These are phyloP conservation scores for Rhizopogon rudus DNA, from an alignment of 768 basidiomycete genomes.

Conservation along the genomic window DNA sequence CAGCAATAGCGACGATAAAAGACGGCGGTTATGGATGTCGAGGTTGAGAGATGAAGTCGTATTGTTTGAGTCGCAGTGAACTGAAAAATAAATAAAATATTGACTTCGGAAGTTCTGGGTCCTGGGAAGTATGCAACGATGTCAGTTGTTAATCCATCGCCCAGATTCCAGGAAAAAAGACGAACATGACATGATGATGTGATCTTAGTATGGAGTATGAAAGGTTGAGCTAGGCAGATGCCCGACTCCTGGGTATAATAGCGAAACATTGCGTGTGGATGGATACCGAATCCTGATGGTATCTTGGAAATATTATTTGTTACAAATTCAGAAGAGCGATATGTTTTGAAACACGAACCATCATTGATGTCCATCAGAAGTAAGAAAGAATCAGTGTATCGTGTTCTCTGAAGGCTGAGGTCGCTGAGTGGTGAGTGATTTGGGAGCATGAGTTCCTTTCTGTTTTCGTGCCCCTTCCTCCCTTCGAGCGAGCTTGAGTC, in stretches of 20 bases:
- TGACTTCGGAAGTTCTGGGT: not conserved
- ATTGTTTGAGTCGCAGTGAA: not conserved
- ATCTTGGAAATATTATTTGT: not conserved
- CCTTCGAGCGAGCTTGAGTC: slow-evolving; percentile 22
- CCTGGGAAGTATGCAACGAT: not conserved
- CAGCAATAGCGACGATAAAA: not conserved
- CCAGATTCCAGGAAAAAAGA: not conserved
- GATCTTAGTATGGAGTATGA: not conserved
- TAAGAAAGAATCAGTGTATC: not conserved
- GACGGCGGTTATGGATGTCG: not conserved
- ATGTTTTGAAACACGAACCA: not conserved
- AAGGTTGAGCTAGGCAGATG: not conserved
- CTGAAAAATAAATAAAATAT: not conserved
- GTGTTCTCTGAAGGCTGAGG: not conserved
- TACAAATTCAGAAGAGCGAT: not conserved
- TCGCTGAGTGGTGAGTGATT: slow-evolving; percentile 2
- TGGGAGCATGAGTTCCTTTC: slow-evolving; percentile 12
- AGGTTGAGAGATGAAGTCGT: not conserved
- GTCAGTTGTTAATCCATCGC: not conserved
- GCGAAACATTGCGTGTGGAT: not conserved
- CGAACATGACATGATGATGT: not conserved
- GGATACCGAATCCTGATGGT: too few species aligned
- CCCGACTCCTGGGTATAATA: not conserved
- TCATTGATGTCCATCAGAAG: not conserved
- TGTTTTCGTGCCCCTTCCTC: slow-evolving; percentile 22